Conservation (phyloP, 2,329 filamentous ascomycete genomes). For the Zymoseptoria ardabiliae region DNA sequence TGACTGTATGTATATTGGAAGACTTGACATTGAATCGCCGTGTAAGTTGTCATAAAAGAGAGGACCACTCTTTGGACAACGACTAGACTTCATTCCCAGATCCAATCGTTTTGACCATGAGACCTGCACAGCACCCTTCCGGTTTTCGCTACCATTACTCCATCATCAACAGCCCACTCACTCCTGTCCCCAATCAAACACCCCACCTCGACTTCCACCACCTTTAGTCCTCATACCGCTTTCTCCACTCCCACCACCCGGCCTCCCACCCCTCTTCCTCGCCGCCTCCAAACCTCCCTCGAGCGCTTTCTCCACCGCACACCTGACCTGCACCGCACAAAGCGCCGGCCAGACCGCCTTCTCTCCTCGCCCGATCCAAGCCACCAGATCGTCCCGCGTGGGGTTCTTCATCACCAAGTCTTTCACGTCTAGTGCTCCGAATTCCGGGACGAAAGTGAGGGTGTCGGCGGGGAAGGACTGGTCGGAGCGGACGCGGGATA, state of each 20-base stretch:
- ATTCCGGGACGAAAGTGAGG: conserved; percentile 74
- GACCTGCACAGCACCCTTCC: neutral
- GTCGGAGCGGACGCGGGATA: conserved; percentile 25
- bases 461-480: conserved; percentile 72
- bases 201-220: neutral
- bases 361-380: conserved; percentile 82
- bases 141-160: neutral
- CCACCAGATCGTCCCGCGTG: conserved; percentile 64
- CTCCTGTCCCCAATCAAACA: neutral
- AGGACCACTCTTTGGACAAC: too few relatives aligned
- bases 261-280: conserved; percentile 30
- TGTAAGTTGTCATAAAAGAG: too few relatives aligned
- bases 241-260: neutral
- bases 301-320: conserved; percentile 78
- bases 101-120: too few relatives aligned
- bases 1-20: too few relatives aligned
- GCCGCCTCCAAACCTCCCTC: conserved; percentile 79
- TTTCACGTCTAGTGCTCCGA: conserved; percentile 65
- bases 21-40: too few relatives aligned
- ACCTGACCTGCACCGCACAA: conserved; percentile 70
- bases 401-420: conserved; percentile 70
- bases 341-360: conserved; percentile 86
- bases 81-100: too few relatives aligned
- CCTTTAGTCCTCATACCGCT: neutral
- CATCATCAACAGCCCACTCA: neutral